Evolutionary conservation across 176 grass and related monocot species (phyloP).

Genomic region (Aechmea fasciata): DNA sequence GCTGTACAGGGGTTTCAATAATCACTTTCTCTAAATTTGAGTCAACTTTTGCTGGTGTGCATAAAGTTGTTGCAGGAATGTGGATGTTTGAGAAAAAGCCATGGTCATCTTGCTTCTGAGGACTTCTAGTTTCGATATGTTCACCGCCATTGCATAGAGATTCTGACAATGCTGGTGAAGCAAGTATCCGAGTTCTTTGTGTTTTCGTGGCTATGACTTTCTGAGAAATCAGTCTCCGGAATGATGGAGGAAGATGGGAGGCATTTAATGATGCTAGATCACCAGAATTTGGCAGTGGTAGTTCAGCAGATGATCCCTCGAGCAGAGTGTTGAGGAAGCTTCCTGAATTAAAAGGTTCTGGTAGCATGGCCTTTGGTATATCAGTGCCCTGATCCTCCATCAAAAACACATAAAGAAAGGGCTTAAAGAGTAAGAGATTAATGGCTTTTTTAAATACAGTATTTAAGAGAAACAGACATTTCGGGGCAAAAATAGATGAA

Average conservation of each 20-base stretch:
- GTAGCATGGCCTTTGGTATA: conserved; percentile 67
- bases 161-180: conserved; percentile 19
- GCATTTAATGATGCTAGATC: conserved; percentile 36
- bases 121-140: conserved; percentile 11
- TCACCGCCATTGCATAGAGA: conserved; percentile 15
- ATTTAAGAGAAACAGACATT: too few species aligned
- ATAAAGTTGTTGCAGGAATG: conserved; percentile 12
- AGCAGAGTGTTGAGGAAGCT: conserved; percentile 28
- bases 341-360: conserved; percentile 67
- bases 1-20: conserved; percentile 40
- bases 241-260: conserved; percentile 76
- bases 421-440: not conserved
- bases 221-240: conserved; percentile 54
- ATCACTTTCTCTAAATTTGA: conserved; percentile 24
- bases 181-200: conserved; percentile 41
- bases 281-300: conserved; percentile 21
- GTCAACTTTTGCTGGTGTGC: conserved; percentile 41
- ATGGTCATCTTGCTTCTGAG: conserved; percentile 1
- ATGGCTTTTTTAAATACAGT: too few species aligned
- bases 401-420: conserved; percentile 16
- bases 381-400: conserved; percentile 42
- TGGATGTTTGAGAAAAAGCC: conserved; percentile 9
- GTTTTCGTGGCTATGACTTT: conserved; percentile 32
- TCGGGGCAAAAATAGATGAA: not conserved
- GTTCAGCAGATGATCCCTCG: conserved; percentile 19